Conservation (phyloP, 306 rosid species). For the Cyamopsis tetragonoloba region DNA sequence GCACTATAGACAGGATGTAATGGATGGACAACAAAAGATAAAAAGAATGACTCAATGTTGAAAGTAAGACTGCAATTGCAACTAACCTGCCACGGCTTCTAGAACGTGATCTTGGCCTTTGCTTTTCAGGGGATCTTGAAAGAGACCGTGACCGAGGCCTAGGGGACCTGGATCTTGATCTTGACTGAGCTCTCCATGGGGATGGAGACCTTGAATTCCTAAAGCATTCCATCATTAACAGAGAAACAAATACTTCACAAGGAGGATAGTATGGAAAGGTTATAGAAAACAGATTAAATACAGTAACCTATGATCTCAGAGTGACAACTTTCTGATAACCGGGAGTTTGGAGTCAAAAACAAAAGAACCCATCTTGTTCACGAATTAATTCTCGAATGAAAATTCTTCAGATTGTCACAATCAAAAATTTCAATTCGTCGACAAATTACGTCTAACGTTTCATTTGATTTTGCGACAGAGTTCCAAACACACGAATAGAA, state of each 20-base stretch:
- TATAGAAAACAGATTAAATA: background rate
- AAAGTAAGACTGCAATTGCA: slow-evolving; percentile 1
- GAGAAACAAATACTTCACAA: background rate
- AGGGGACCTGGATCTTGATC: slow-evolving; percentile 55
- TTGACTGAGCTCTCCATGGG: slow-evolving; percentile 72
- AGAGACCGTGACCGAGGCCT: slow-evolving; percentile 53
- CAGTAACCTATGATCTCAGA: background rate
- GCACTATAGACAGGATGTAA: background rate
- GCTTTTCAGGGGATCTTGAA: slow-evolving; percentile 58
- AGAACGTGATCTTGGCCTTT: slow-evolving; percentile 60
- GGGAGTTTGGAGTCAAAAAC: background rate
- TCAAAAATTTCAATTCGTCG: background rate
- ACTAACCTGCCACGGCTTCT: slow-evolving; percentile 93
- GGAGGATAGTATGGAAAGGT: background rate
- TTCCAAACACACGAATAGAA: background rate
- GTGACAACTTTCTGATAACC: background rate
- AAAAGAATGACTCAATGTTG: background rate
- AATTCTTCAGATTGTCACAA: background rate
- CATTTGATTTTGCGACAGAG: background rate
- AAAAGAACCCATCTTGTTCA: background rate
- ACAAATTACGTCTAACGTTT: background rate
- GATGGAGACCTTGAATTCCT: slow-evolving; percentile 83
- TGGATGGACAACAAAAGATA: too few species aligned
- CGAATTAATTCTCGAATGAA: background rate
- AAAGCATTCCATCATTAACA: slow-evolving; percentile 6